Conservation (phyloP, 2,329 filamentous ascomycete genomes). For the Scolecobasidium constrictum region DNA sequence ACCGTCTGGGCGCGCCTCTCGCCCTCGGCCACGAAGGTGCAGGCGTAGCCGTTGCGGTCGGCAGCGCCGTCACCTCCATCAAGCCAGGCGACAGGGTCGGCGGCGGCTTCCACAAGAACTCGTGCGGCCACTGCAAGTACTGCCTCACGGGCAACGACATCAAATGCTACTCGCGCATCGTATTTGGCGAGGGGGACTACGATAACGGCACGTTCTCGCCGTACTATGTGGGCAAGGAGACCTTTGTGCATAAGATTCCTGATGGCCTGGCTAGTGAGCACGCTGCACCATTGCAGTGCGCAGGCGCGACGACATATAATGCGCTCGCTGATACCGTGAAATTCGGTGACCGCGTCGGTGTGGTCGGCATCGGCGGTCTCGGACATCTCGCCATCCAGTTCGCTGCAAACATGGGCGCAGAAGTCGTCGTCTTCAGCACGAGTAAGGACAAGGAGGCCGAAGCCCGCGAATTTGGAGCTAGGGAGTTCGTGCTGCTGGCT, state of each 20-base stretch:
- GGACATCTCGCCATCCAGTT: conserved; percentile 5
- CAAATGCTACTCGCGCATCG: neutral
- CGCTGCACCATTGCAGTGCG: conserved; percentile 64
- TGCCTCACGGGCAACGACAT: neutral
- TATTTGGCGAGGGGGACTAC: conserved; percentile 41
- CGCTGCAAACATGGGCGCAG: conserved; percentile 2
- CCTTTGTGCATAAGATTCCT: conserved; percentile 51
- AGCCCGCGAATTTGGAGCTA: conserved; percentile 14
- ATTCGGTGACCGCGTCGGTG: conserved; percentile 3
- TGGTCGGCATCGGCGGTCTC: conserved; percentile 4
- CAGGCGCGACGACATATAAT: conserved; percentile 60
- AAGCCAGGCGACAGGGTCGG: conserved; percentile 33
- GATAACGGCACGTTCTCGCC: conserved; percentile 37
- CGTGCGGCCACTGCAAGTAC: conserved; percentile 25
- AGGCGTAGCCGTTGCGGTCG: conserved; percentile 24
- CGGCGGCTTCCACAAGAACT: conserved; percentile 37
- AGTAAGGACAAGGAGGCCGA: conserved; percentile 15
- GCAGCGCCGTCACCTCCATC: conserved; percentile 33
- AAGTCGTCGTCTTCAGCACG: conserved; percentile 11
- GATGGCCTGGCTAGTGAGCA: conserved; percentile 36
- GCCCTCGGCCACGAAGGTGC: conserved; percentile 30
- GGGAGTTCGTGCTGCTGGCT: conserved; percentile 17
- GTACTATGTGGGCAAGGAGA: conserved; percentile 42
- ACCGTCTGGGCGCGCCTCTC: conserved; percentile 29
- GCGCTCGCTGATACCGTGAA: neutral